Percentiles rank a stretch among this genome's conserved stretches.
phyloP scores from a whole-genome alignment of 164 flowering plant genomes.

The Stephania japonica region DNA sequence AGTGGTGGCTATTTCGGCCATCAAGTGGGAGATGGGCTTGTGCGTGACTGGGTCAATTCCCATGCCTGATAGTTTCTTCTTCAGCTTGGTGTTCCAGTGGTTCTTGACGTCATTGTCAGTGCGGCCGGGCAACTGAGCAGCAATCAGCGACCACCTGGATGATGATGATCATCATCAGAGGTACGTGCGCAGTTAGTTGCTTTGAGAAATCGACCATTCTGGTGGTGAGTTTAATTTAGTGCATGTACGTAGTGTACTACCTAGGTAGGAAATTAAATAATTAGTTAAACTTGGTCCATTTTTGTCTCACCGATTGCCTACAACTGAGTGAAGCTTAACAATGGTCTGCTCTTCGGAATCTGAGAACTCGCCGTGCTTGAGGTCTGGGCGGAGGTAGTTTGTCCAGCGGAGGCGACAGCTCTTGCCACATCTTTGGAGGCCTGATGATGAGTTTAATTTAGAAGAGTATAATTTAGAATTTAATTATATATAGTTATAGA shows the following conservation, averaged over 20 bases:
- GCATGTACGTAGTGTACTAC: no score
- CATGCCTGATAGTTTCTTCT: conserved; percentile 94
- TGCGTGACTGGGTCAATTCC: conserved; percentile 98
- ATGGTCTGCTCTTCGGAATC: conserved; percentile 84
- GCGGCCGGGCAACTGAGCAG: conserved; percentile 86
- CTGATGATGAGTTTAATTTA: conserved; percentile 29
- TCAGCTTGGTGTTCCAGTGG: conserved; percentile 97
- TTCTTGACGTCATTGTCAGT: conserved; percentile 97
- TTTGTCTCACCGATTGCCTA: conserved; percentile 61
- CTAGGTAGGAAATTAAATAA: no score
- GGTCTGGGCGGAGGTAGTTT: conserved; percentile 91
- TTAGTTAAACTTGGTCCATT: background rate
- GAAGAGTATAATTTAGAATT: background rate
- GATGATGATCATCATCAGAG: background rate
- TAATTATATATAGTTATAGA: background rate
- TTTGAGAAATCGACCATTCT: no score
- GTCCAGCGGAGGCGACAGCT: conserved; percentile 97
- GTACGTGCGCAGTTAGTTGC: background rate
- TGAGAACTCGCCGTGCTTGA: conserved; percentile 84
- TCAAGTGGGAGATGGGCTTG: conserved; percentile 95
- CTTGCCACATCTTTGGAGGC: conserved; percentile 93
- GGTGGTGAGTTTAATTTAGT: no score
- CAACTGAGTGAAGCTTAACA: conserved; percentile 76
- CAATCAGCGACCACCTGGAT: conserved; percentile 85
- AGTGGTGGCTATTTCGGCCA: conserved; percentile 97